Base-by-base conservation (phyloP, 495 filamentous ascomycete species). In the Penicillium coffeae region DNA sequence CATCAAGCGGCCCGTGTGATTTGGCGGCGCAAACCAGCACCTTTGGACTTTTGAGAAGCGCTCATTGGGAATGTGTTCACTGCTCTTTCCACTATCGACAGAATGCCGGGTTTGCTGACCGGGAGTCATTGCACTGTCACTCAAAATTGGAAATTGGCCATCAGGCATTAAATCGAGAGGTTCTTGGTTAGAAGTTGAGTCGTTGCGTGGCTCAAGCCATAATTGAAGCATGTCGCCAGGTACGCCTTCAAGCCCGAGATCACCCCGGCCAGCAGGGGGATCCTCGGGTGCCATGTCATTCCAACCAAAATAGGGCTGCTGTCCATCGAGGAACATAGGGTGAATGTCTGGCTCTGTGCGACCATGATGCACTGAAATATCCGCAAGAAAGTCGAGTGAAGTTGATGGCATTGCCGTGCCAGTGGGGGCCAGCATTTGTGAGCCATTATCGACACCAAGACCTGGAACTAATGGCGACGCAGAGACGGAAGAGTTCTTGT, bases 11-110 rank as follows among this genome's bases (percentile, higher is more conserved):
- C 71, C 66, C 1, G 66, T 64, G 36, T 69, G 60, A 33, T 71
- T 73, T 2, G 66, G 53, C 13, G 71, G 66, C 25, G 72, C 71
- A 8, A 73, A 52, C 76, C 76, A 79, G 51, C 65, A 76, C 34
- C 70, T 67, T 50, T 79, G 73, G 8, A 79, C 73, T 47, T 66
- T 68, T 16, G 64, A 55, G 41, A 79, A 79, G 1, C 76, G 58
- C 50, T 79, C 76, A 48, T 62, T 71, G 1, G 71, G 66, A 36
- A 77, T 77, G 47, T 68, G 57, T 13, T 60, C 49, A 37, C 57
- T 55, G n/a, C 61, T 52, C 51, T 69, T 65, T 41, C 64, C 45
- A 20, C 60, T 67, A 14, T 69, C 66, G 3, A 51, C 37, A 3
- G 57, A 59, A 30, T 63, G 54, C 21, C 60, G 58, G 47, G 38